A percentile compares a stretch with the other conserved stretches of the same genome.
Evolutionary conservation across 306 rosid genomes (phyloP).

Genomic region (Lathyrus oleraceus): DNA sequence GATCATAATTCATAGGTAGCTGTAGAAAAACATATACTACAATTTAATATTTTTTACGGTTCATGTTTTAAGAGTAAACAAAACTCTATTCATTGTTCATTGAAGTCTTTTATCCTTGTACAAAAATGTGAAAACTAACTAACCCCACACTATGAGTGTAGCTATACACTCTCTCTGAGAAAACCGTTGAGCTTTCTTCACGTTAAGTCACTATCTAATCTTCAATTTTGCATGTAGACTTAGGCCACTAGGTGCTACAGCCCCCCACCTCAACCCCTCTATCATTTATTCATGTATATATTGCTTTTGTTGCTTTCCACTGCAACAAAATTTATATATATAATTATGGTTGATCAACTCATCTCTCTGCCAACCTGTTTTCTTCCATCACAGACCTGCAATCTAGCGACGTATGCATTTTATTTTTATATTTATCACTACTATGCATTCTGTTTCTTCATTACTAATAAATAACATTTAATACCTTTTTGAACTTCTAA

Average conservation of each 20-base stretch:
- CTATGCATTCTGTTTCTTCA: conserved; percentile 21
- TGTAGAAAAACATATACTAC: conserved; percentile 30
- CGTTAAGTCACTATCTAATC: conserved; percentile 61
- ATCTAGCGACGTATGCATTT: neutral
- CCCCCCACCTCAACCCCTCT: conserved; percentile 13
- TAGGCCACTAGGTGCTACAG: conserved; percentile 44
- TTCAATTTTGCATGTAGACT: conserved; percentile 34
- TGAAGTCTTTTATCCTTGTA: conserved; percentile 7
- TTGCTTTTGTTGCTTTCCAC: conserved; percentile 46
- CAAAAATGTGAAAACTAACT: conserved; percentile 28
- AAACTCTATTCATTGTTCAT: neutral
- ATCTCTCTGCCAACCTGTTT: conserved; percentile 41
- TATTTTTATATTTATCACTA: conserved; percentile 12
- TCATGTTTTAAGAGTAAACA: conserved; percentile 15
- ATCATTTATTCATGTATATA: conserved; percentile 43
- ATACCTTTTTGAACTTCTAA: too few relatives aligned
- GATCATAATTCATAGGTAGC: conserved; percentile 35
- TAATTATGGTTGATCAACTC: conserved; percentile 36
- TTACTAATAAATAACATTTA: neutral
- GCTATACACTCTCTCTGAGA: conserved; percentile 8
- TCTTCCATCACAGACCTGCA: conserved; percentile 26
- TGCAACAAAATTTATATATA: conserved; percentile 33
- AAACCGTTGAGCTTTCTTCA: conserved; percentile 56
- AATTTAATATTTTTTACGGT: conserved; percentile 19
- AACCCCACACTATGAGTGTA: conserved; percentile 61